phyloP scores from a whole-genome alignment of 768 basidiomycete species.

The Exsudoporus frostii region DNA sequence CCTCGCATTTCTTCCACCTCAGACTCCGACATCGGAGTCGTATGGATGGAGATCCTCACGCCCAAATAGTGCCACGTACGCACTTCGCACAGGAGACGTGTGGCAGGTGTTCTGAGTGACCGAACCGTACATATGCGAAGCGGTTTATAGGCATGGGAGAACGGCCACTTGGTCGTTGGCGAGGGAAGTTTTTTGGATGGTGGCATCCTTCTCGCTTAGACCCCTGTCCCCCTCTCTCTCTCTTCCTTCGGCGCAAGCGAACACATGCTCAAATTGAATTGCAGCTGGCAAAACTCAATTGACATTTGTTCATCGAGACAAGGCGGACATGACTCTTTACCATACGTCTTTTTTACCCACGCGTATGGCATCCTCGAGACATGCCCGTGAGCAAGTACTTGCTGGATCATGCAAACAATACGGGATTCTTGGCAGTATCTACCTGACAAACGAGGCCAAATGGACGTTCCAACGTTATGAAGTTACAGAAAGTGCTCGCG shows the following conservation, averaged over 20 bases:
- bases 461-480: not conserved
- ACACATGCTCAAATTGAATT: conserved; percentile 17
- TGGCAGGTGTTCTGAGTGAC: conserved; percentile 3
- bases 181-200: not conserved
- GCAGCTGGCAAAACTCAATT: conserved; percentile 18
- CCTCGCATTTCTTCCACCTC: not conserved
- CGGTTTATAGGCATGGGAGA: conserved; percentile 1
- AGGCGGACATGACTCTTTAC: not conserved
- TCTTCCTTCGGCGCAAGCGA: not conserved
- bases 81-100: not conserved
- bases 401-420: not conserved
- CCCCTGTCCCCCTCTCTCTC: not conserved
- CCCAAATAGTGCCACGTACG: not conserved
- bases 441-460: not conserved
- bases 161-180: not conserved
- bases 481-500: not conserved
- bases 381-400: no score
- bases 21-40: not conserved
- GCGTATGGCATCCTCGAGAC: not conserved
- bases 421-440: not conserved
- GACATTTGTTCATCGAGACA: not conserved
- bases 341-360: conserved; percentile 10
- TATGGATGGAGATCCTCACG: not conserved
- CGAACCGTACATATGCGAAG: not conserved
- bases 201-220: not conserved